Evolutionary conservation across 352 stramenopile species (phyloP), one percentile per base, ranked within the genome.

Genomic region (Phytophthora tubulina): DNA sequence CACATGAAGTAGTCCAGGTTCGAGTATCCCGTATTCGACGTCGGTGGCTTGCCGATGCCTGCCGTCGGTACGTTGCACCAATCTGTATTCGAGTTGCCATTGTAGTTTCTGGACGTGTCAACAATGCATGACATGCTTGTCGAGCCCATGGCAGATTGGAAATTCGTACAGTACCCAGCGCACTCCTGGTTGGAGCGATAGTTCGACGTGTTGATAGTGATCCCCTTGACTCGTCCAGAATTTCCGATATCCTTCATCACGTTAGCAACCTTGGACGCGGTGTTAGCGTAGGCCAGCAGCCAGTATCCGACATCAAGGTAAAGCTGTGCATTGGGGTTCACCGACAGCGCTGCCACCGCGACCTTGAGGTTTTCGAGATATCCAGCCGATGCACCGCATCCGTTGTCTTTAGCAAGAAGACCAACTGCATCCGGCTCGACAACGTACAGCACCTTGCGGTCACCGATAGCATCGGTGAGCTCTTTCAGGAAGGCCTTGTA

Each of bases 131-230:
- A 57, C 45, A 87, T 61, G 3, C 53, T 59, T 31, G 51, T 73
- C 15, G 67, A 73, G 1, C 78, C 78, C 59, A 86, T 77, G 1
- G 81, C 81, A 3, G 36, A 54, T 66, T 92, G 82, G 67, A 92
- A 92, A 55, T 75, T 89, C 13, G 50, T 54, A 53, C 86, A 93
- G 32, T 89, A 71, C n/a, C 53, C 33, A 6, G 76, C 63, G 7
- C 89, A 78, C 46, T 92, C 71, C 42, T 63, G 32, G 44, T 79
- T 91, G 3, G 82, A 82, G 50, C 80, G 82, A 57, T 90, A 93
- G 73, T 93, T 93, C 32, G 82, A 90, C 31, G 86, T 92, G 77
- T 93, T 92, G 56, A 93, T 79, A n/a, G 84, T 79, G 32, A 93
- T 81, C 9, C 86, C 84, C 57, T 89, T 88, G 38, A 93, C 51